Conservation (phyloP, 1,139 yeast genomes). For the Candida sp. region DNA sequence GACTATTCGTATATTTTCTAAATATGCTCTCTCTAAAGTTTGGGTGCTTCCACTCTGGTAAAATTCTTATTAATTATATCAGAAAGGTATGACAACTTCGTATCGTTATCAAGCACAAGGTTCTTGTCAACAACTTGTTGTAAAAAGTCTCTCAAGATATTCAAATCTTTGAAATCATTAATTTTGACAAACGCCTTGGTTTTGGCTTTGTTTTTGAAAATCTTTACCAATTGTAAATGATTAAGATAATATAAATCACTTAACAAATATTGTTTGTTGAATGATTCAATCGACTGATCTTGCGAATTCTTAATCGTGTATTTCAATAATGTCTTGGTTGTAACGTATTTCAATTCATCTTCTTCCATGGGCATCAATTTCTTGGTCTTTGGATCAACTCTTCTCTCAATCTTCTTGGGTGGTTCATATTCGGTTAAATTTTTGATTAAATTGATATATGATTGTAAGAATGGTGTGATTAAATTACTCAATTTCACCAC, state of each 20-base stretch:
- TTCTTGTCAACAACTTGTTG: conserved; percentile 15
- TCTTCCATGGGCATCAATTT: conserved; percentile 8
- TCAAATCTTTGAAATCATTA: conserved; percentile 26
- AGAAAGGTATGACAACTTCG: conserved; percentile 29
- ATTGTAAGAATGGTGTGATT: conserved; percentile 39
- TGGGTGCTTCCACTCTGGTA: conserved; percentile 12
- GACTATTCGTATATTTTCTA: too few relatives aligned
- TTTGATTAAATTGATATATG: conserved; percentile 32
- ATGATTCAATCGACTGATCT: conserved; percentile 24
- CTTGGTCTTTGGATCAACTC: conserved; percentile 4
- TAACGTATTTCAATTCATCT: conserved; percentile 22
- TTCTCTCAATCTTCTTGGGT: conserved; percentile 5
- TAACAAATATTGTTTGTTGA: conserved; percentile 43
- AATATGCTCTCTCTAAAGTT: neutral
- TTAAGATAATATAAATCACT: conserved; percentile 39
- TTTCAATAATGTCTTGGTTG: conserved; percentile 37
- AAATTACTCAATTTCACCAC: conserved; percentile 21
- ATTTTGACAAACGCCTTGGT: conserved; percentile 41
- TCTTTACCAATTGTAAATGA: conserved; percentile 31
- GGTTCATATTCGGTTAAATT: conserved; percentile 16
- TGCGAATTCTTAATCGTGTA: conserved; percentile 18
- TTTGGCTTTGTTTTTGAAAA: conserved; percentile 41
- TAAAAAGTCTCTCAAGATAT: conserved; percentile 25
- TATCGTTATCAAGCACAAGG: conserved; percentile 12
- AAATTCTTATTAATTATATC: conserved; percentile 37